Base-by-base conservation (phyloP, 1,284 basidiomycete genomes). In the Cutaneotrichosporon spelunceum region DNA sequence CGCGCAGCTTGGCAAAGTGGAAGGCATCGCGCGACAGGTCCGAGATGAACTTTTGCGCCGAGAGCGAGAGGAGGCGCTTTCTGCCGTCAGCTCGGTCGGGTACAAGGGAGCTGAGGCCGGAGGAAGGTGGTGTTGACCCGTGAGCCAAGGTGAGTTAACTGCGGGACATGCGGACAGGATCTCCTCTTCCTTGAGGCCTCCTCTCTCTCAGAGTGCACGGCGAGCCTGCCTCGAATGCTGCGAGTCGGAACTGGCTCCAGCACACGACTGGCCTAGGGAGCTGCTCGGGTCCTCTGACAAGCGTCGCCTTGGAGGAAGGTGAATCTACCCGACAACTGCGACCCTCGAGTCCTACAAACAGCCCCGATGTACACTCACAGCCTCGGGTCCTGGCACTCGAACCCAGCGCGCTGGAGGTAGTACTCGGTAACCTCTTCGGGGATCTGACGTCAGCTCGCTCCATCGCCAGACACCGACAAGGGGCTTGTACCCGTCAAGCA, bases 351-450 rank as follows among this genome's bases (percentile, higher is more conserved):
- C 3, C 11, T 5, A 34, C 21, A 10, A 47, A 2, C 21, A 10
- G 26, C 27, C 13, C 16, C 33, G 13, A 52, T 6, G n/a, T 10
- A 6, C 56, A 82, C 87, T 76, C 72, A 95, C 93, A 97, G 78
- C 70, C 93, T 85, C 27, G 92, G 86, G 76, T 99, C 95, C 66
- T 93, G 88, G 75, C 91, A 94, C 72, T 98, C 94, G 78, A 99
- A 98, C 0, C 96, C 96, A 23, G 94, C 91, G 63, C 88, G 84
- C 78, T 99, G 93, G 11, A 99, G 85, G 79, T 97, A 99, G 79
- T 95, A 97, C 73, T 97, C 93, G 4, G 95, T 96, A 16, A 99
- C 93, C 78, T 99, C 93, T 75, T 95, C 96, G 2, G 96, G 96
- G 68, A 99, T 93, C 92, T 96, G 73, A 5, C 6, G 56, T 62